Evolutionary conservation across 768 basidiomycete species (phyloP).

Genomic region (Krasilnikovozyma curviuscula): DNA sequence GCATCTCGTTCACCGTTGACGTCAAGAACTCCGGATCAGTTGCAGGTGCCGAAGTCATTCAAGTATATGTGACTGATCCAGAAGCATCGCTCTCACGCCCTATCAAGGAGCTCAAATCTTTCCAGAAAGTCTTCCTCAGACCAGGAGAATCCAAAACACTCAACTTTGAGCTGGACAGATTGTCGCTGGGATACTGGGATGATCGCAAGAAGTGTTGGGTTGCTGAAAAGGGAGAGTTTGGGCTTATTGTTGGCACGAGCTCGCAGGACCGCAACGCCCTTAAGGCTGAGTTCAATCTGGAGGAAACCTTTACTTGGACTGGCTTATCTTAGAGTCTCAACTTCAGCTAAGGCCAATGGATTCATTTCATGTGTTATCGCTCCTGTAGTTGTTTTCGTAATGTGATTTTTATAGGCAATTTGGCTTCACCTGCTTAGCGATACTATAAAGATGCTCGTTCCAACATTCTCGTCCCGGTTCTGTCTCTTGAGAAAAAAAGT

Average conservation of each 20-base stretch:
- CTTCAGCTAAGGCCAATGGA: too few species aligned
- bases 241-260: constrained; percentile 33
- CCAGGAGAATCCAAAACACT: constrained; percentile 18
- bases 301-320: constrained; percentile 14
- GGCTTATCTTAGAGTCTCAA: too few species aligned
- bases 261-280: constrained; percentile 29
- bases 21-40: constrained; percentile 14
- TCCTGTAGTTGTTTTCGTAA: too few species aligned
- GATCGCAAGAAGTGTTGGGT: constrained; percentile 32
- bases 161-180: constrained; percentile 20
- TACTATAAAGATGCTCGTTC: too few species aligned
- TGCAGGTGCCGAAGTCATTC: constrained; percentile 15
- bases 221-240: constrained; percentile 34
- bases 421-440: too few species aligned
- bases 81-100: background rate
- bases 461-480: too few species aligned
- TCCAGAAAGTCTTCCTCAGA: constrained; percentile 16
- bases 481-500: too few species aligned
- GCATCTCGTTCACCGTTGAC: constrained; percentile 8
- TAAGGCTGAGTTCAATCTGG: constrained; percentile 3
- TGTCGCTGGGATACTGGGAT: constrained; percentile 31
- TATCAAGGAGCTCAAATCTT: constrained; percentile 17
- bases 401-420: too few species aligned
- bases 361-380: too few species aligned
- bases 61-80: constrained; percentile 3